These are phyloP conservation scores for Lathyrus aphaca DNA, from an alignment of 306 rosid species.

Conservation along the genomic window DNA sequence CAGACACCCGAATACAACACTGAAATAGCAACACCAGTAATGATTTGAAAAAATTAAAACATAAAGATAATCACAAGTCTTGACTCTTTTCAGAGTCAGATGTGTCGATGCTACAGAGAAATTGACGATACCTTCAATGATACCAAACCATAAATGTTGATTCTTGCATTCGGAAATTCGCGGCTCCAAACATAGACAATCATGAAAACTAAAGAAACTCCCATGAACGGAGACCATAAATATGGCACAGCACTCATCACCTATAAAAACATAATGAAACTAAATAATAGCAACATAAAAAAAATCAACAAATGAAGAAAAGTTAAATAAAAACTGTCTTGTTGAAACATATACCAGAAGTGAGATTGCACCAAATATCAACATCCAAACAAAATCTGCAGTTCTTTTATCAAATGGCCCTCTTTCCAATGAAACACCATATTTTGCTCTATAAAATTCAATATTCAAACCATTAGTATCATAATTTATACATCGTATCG, in stretches of 20 bases:
- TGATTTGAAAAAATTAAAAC: no score
- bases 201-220: conserved; percentile 69
- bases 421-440: conserved; percentile 78
- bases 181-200: conserved; percentile 77
- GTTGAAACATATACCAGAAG: conserved; percentile 62
- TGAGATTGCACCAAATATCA: conserved; percentile 68
- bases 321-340: neutral
- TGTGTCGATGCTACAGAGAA: neutral
- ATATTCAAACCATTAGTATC: neutral
- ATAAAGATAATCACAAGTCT: no score
- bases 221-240: conserved; percentile 49
- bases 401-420: conserved; percentile 82
- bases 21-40: no score
- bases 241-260: conserved; percentile 61
- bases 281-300: neutral
- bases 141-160: conserved; percentile 66
- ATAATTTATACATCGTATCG: no score
- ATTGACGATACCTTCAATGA: conserved; percentile 58
- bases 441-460: conserved; percentile 58
- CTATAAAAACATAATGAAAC: conserved; percentile 39
- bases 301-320: neutral
- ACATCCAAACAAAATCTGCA: conserved; percentile 79
- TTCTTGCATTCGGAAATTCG: conserved; percentile 66
- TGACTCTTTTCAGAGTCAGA: no score
- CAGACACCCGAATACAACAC: no score